Evolutionary conservation across 257 asterid species (phyloP), one percentile per base, ranked within the genome.

Genomic region (Nicotiana tomentosiformis): DNA sequence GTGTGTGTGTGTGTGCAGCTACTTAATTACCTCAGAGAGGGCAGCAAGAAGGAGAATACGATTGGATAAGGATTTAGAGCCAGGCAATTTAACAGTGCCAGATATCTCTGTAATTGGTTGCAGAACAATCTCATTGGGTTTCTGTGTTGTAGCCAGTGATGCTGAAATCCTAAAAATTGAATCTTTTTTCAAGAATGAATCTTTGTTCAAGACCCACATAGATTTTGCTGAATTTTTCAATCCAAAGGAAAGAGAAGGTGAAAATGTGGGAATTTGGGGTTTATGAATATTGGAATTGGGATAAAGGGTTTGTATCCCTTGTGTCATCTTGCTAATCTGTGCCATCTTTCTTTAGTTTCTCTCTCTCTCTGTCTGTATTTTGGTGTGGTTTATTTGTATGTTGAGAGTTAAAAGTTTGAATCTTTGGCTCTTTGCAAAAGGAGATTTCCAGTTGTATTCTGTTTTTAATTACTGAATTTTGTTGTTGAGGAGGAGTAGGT

Each of bases 21-120:
- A 7, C 49, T 39, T 39, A 39, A 43, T 8, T 80, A 94, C 99
- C 95, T 94, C 96, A 72, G 97, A 89, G 37, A 95, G 93, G 77
- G 99, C 98, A 83, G 99, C 99, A 51, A 96, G 96, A 77, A 96
- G 98, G 56, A 96, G 93, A 89, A 96, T 90, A 32, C 99, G 92
- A 90, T 96, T 96, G 82, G 99, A 96, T 26, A 96, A 91, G 5
- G 98, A 96, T 77, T 96, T 96, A 7, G 99, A 96, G 61, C 98
- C 99, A 29, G 99, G 99, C 87, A 96, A 88, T 90, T 94, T 96
- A 53, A 94, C 99, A 3, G 88, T 89, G n/a, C 98, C 99, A 10
- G 99, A 94, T 29, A 96, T 93, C 76, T 96, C 95, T 86, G 86
- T 90, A 78, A 96, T 96, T 58, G 98, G 99, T 65, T 91, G 94